These are phyloP conservation scores for Fusarium coicis DNA, from an alignment of 2,329 filamentous ascomycete species.

Conservation along the genomic window DNA sequence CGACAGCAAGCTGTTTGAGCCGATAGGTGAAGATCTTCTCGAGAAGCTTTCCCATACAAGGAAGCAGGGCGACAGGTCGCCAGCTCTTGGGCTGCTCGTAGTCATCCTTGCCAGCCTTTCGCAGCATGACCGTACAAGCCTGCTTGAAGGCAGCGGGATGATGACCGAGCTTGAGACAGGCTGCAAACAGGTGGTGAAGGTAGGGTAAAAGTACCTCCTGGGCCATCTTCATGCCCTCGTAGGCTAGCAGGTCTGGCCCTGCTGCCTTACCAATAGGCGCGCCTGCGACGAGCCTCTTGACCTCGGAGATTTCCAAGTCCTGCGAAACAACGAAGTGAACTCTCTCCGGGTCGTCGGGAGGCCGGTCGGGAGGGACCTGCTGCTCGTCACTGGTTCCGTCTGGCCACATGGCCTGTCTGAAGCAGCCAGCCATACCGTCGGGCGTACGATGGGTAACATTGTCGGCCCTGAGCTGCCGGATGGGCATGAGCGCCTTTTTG, in stretches of 20 bases:
- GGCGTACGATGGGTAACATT: not conserved
- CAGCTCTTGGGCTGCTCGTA: constrained; percentile 14
- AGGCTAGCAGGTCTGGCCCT: constrained; percentile 1
- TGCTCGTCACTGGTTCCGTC: not conserved
- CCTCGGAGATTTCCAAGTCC: not conserved
- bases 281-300: not conserved
- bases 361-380: not conserved
- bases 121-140: constrained; percentile 1
- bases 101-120: constrained; percentile 1
- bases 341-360: no score
- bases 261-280: not conserved
- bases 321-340: not conserved
- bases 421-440: not conserved
- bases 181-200: not conserved
- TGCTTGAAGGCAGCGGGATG: constrained; percentile 11
- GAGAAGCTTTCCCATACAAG: not conserved
- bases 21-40: constrained; percentile 4
- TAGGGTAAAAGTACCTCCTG: not conserved
- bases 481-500: not conserved
- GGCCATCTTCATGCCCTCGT: constrained; percentile 7
- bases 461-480: not conserved
- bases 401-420: not conserved
- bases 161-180: constrained; percentile 5
- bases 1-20: not conserved
- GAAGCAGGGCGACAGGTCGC: constrained; percentile 13